These are phyloP conservation scores for Hyaloscypha bicolor DNA, from an alignment of 495 filamentous ascomycete genomes.

Conservation along the genomic window DNA sequence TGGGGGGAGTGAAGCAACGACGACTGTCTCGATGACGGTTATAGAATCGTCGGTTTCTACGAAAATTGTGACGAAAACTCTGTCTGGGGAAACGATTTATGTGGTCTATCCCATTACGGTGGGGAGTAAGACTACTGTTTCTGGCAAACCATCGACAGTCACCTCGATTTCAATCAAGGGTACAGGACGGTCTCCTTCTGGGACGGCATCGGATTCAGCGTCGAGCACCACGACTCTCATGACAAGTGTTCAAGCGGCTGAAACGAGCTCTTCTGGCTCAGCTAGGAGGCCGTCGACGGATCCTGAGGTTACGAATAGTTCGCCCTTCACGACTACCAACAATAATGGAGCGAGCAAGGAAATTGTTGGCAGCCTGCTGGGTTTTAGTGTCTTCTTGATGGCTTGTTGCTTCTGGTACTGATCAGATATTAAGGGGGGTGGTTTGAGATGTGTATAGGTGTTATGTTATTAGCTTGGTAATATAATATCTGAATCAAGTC, in stretches of 20 bases:
- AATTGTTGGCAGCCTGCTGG: not conserved
- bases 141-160: conserved; percentile 18
- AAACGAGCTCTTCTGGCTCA: conserved; percentile 6
- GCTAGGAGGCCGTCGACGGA: not conserved
- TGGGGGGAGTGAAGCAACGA: conserved; percentile 3
- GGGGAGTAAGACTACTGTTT: conserved; percentile 13
- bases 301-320: conserved; percentile 13
- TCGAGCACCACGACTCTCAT: not conserved
- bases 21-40: not conserved
- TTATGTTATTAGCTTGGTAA: too few relatives aligned
- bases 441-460: not conserved
- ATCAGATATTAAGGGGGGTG: not conserved
- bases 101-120: conserved; percentile 20
- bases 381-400: not conserved
- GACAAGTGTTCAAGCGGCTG: not conserved
- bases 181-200: not conserved
- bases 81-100: conserved; percentile 10
- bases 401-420: not conserved
- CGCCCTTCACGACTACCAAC: conserved; percentile 16
- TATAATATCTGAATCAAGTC: too few relatives aligned
- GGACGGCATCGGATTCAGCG: not conserved
- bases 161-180: conserved; percentile 2
- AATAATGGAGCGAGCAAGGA: not conserved
- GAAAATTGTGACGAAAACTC: conserved; percentile 13
- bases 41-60: not conserved